Evolutionary conservation across 768 basidiomycete genomes (phyloP).

Genomic region (Kwoniella shandongensis): DNA sequence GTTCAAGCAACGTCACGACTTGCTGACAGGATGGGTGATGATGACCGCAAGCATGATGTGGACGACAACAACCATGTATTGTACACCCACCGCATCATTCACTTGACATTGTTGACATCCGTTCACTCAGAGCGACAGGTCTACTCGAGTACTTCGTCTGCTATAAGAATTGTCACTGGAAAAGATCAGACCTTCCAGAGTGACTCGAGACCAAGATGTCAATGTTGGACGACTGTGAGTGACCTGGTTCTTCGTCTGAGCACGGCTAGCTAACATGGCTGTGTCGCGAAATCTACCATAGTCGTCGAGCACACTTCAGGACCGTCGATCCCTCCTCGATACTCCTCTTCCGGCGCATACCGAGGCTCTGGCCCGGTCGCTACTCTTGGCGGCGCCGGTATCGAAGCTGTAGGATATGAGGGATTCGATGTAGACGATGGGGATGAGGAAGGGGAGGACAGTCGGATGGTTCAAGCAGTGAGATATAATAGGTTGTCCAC

Average conservation of each 20-base stretch:
- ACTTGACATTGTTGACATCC: too few relatives aligned
- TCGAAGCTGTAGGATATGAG: conserved; percentile 67
- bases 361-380: conserved; percentile 33
- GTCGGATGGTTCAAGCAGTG: conserved; percentile 59
- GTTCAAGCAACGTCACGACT: too few relatives aligned
- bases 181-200: too few relatives aligned
- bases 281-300: conserved; percentile 45
- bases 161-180: too few relatives aligned
- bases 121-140: too few relatives aligned
- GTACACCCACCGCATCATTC: too few relatives aligned
- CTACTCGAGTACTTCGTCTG: too few relatives aligned
- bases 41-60: too few relatives aligned
- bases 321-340: conserved; percentile 54
- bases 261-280: neutral
- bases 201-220: too few relatives aligned
- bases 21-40: too few relatives aligned
- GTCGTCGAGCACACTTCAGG: conserved; percentile 82
- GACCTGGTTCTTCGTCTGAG: neutral
- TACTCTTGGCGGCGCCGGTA: conserved; percentile 48
- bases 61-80: too few relatives aligned
- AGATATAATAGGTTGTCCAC: too few relatives aligned
- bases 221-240: conserved; percentile 44
- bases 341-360: conserved; percentile 25
- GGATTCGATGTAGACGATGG: conserved; percentile 78
- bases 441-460: conserved; percentile 47